Percentiles rank a stretch among this genome's conserved stretches.
These are phyloP conservation scores for Kodamaea kakaduensis DNA, from an alignment of 805 yeast genomes.

Conservation along the genomic window DNA sequence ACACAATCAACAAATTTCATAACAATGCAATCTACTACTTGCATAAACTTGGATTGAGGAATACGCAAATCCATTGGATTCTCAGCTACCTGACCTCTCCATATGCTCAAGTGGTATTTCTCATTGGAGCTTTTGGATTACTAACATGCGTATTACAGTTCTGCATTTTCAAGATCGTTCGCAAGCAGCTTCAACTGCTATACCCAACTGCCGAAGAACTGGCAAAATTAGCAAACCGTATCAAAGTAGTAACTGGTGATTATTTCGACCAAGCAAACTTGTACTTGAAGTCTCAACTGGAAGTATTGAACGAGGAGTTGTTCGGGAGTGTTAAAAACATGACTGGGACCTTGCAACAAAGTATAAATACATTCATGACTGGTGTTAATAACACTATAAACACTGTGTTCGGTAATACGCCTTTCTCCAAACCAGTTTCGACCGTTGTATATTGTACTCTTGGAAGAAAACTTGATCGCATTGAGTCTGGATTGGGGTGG, in stretches of 20 bases:
- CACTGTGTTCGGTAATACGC: conserved; percentile 63
- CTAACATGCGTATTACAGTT: conserved; percentile 52
- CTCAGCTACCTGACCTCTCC: conserved; percentile 46
- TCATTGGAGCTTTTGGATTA: conserved; percentile 57
- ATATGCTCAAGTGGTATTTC: conserved; percentile 46
- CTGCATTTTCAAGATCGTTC: conserved; percentile 35
- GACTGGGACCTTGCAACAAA: conserved; percentile 54
- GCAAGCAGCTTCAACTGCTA: neutral
- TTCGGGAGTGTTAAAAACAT: conserved; percentile 64
- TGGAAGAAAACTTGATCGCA: conserved; percentile 61
- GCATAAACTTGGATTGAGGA: conserved; percentile 3
- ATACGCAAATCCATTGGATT: conserved; percentile 7
- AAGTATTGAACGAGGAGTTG: conserved; percentile 54
- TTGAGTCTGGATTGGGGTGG: conserved; percentile 80
- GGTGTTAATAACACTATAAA: conserved; percentile 58
- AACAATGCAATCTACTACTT: conserved; percentile 8
- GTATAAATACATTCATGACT: conserved; percentile 53
- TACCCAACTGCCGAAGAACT: neutral
- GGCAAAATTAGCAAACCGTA: neutral
- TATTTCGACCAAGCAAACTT: conserved; percentile 43
- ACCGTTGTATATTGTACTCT: conserved; percentile 76
- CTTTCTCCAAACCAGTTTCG: conserved; percentile 57
- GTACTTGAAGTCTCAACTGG: conserved; percentile 47
- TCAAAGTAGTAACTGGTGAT: neutral
- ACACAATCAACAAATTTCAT: conserved; percentile 7